Evolutionary conservation across 306 rosid genomes (phyloP).

Genomic region (Dalbergia cochinchinensis): DNA sequence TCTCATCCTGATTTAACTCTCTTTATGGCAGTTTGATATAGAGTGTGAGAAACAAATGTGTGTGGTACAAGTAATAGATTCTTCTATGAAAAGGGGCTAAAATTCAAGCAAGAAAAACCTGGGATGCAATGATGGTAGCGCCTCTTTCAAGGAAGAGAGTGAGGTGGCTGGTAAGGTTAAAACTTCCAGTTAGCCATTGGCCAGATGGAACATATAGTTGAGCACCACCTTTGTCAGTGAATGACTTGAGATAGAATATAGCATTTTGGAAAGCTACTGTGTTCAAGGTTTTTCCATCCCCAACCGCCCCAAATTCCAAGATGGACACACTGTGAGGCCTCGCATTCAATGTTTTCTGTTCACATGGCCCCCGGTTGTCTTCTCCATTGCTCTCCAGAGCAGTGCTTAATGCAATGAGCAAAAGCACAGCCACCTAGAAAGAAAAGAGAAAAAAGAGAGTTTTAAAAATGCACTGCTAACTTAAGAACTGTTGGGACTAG

Average conservation of each 20-base stretch:
- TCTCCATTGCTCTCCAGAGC: constrained; percentile 46
- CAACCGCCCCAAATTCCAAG: constrained; percentile 76
- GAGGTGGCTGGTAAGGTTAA: constrained; percentile 77
- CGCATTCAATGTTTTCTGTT: constrained; percentile 37
- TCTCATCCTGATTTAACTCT: neutral
- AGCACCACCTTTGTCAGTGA: constrained; percentile 83
- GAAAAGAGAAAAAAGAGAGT: neutral
- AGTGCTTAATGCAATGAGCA: constrained; percentile 50
- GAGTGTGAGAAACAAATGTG: neutral
- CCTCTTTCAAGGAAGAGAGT: constrained; percentile 74
- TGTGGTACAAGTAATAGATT: neutral
- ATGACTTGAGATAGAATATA: constrained; percentile 62
- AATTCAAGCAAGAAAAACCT: constrained; percentile 50
- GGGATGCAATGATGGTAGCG: constrained; percentile 70
- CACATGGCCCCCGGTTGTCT: constrained; percentile 47
- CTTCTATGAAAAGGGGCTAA: neutral
- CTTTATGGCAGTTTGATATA: neutral
- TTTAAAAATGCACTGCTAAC: constrained; percentile 17
- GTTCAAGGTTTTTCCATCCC: constrained; percentile 77
- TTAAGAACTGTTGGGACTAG: neutral
- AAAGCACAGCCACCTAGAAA: constrained; percentile 53
- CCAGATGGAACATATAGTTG: constrained; percentile 74
- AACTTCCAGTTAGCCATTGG: constrained; percentile 73
- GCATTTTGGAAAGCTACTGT: constrained; percentile 56
- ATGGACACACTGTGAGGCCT: constrained; percentile 80